Conservation (phyloP, 2,329 filamentous ascomycete genomes). For the Cyphellophora europaea region DNA sequence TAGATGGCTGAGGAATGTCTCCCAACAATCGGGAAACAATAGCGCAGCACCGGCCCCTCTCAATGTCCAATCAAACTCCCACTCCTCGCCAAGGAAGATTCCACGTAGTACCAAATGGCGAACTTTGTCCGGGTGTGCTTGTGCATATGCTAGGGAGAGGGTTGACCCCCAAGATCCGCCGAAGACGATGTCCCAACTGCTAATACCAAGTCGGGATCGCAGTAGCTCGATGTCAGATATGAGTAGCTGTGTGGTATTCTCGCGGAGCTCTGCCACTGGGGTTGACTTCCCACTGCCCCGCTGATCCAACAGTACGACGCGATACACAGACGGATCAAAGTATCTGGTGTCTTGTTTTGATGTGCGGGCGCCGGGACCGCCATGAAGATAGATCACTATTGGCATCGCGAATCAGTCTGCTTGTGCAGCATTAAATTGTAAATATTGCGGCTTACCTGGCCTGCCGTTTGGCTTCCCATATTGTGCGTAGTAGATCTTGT, state of each 20-base stretch:
- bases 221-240: constrained; percentile 37
- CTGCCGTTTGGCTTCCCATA: constrained; percentile 29
- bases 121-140: constrained; percentile 31
- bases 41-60: constrained; percentile 19
- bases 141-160: constrained; percentile 34
- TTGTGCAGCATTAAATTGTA: background rate
- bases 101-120: constrained; percentile 33
- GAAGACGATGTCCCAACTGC: constrained; percentile 37
- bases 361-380: constrained; percentile 32
- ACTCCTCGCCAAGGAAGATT: constrained; percentile 29
- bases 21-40: constrained; percentile 31
- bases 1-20: constrained; percentile 26
- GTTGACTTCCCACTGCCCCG: constrained; percentile 36
- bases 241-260: constrained; percentile 38
- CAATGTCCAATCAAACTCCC: constrained; percentile 29
- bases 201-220: constrained; percentile 30
- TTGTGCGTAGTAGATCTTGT: constrained; percentile 29
- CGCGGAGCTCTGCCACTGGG: constrained; percentile 29
- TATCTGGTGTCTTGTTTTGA: constrained; percentile 28
- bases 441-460: constrained; percentile 21
- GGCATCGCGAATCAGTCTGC: background rate
- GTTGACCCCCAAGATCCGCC: constrained; percentile 42
- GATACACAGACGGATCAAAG: constrained; percentile 36
- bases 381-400: constrained; percentile 33
- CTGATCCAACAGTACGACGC: constrained; percentile 39